Percentiles rank a stretch among this genome's conserved stretches.
Evolutionary conservation across 805 yeast species (phyloP).

Genomic region (Ogataea nakhonphanomensis): DNA sequence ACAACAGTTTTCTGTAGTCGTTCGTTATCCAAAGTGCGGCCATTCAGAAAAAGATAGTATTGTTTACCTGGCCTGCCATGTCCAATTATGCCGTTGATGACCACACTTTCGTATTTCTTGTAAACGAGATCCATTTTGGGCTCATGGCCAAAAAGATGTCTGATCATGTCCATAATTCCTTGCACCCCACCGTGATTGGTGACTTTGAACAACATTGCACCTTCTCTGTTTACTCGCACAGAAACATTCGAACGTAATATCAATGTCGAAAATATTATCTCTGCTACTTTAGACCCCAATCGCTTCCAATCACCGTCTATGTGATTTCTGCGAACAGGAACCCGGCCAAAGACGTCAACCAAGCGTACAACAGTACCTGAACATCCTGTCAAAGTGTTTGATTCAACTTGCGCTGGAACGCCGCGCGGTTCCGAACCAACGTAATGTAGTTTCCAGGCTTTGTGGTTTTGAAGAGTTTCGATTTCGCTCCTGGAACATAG

Average conservation of each 20-base stretch:
- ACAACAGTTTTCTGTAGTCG: conserved; percentile 23
- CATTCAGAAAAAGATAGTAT: conserved; percentile 48
- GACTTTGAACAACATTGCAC: conserved; percentile 2
- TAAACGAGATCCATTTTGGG: conserved; percentile 27
- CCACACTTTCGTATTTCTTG: conserved; percentile 27
- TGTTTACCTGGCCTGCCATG: conserved; percentile 32
- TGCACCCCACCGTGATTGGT: conserved; percentile 4
- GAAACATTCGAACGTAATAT: conserved; percentile 25
- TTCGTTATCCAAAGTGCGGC: conserved; percentile 30
- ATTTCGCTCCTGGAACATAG: conserved; percentile 43
- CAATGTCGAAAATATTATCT: conserved; percentile 29
- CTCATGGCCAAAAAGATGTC: conserved; percentile 26
- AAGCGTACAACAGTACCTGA: conserved; percentile 40
- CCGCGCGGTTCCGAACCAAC: conserved; percentile 15
- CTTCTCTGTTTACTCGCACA: conserved; percentile 16
- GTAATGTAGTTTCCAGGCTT: conserved; percentile 26
- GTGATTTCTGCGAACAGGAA: conserved; percentile 42
- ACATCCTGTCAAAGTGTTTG: background rate
- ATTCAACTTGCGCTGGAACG: background rate
- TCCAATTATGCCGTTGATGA: conserved; percentile 40
- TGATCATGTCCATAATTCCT: conserved; percentile 14
- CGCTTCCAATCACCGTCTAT: conserved; percentile 21
- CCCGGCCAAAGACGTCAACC: conserved; percentile 38
- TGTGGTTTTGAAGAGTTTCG: conserved; percentile 39
- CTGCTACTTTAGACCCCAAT: conserved; percentile 30